A percentile compares a stretch with the other conserved stretches of the same genome.
Conservation (phyloP, 225 moss, liverwort and hornwort species). For the Thuidium tamariscinum region DNA sequence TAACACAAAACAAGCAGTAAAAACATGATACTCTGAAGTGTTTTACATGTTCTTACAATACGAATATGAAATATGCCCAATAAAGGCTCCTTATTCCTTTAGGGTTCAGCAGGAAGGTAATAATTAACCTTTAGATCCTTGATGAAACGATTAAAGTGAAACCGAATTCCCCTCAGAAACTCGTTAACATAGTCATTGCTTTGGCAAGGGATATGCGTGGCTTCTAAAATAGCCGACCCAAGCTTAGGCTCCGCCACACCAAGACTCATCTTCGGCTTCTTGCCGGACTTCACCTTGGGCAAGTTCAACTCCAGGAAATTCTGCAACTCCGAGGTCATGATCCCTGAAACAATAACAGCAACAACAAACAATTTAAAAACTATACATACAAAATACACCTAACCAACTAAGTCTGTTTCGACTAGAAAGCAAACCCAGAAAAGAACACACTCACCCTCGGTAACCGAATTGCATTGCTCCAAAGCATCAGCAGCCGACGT, state of each 20-base stretch:
- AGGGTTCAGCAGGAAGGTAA: too few species aligned
- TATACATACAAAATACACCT: neutral
- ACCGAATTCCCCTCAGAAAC: conserved; percentile 76
- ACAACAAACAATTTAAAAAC: neutral
- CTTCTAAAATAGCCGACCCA: conserved; percentile 78
- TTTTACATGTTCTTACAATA: neutral
- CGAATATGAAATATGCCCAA: neutral
- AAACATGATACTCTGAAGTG: neutral
- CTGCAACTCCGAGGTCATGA: conserved; percentile 61
- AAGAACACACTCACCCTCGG: conserved; percentile 43
- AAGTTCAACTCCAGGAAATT: conserved; percentile 85
- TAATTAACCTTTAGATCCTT: conserved; percentile 65
- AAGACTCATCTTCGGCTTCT: conserved; percentile 66
- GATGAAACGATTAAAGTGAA: conserved; percentile 79
- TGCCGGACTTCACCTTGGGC: conserved; percentile 70
- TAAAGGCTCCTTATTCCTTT: neutral
- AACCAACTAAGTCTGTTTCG: neutral
- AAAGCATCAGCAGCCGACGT: conserved; percentile 86
- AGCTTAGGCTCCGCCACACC: conserved; percentile 83
- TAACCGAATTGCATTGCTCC: conserved; percentile 78
- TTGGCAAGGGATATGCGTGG: conserved; percentile 73
- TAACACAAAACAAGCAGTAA: neutral
- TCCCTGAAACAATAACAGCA: conserved; percentile 23
- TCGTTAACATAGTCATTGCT: conserved; percentile 82
- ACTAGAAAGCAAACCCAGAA: too few species aligned